These are phyloP conservation scores for Corylus avellana DNA, from an alignment of 306 rosid genomes.

Conservation along the genomic window DNA sequence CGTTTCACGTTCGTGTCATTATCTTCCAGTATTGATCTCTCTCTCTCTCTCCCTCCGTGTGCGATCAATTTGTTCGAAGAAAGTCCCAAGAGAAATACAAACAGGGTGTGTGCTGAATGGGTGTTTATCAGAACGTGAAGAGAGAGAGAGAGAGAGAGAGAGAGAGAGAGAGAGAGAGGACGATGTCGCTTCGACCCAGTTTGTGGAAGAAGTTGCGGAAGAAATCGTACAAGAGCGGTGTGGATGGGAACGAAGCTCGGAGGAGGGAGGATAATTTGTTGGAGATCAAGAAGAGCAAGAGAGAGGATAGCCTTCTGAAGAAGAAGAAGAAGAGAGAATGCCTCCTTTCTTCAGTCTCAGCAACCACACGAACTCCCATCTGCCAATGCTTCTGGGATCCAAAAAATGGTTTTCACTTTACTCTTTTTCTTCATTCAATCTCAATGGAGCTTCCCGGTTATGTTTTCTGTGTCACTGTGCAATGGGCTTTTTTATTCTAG, in stretches of 20 bases:
- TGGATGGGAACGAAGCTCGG: constrained; percentile 62
- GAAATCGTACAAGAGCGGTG: constrained; percentile 65
- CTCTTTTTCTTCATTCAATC: too few relatives aligned
- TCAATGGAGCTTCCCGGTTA: too few relatives aligned
- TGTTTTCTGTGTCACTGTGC: too few relatives aligned
- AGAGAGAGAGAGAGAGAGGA: background rate
- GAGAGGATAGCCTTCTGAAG: constrained; percentile 56
- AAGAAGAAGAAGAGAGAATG: constrained; percentile 59
- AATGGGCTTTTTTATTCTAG: too few relatives aligned
- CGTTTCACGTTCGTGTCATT: too few relatives aligned
- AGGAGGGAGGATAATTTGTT: constrained; percentile 62
- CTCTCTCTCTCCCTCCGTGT: too few relatives aligned
- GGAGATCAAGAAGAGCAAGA: constrained; percentile 69
- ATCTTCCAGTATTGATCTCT: too few relatives aligned
- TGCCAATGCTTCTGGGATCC: constrained; percentile 32
- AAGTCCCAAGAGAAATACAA: too few relatives aligned
- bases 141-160: background rate
- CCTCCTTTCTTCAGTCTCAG: constrained; percentile 36
- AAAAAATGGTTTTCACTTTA: too few relatives aligned
- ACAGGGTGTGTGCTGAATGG: too few relatives aligned
- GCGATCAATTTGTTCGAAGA: too few relatives aligned
- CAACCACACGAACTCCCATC: constrained; percentile 10
- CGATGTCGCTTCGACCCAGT: constrained; percentile 67
- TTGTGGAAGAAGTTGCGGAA: constrained; percentile 50
- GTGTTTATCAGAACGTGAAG: too few relatives aligned